Conservation (phyloP, 495 filamentous ascomycete species). For the Trichoderma asperelloides region DNA sequence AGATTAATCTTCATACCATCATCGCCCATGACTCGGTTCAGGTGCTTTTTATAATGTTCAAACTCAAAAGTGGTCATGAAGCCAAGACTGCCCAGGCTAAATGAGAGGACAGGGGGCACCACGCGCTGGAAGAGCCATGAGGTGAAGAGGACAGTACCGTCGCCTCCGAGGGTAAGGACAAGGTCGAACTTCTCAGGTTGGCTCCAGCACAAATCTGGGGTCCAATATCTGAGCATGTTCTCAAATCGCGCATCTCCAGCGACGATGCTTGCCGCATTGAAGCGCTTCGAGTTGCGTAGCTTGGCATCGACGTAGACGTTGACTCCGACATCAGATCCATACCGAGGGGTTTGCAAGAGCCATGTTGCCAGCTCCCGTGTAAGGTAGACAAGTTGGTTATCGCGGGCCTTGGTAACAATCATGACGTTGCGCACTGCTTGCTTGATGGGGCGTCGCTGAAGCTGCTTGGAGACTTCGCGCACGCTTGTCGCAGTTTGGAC, state of each 20-base stretch:
- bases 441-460: conserved; percentile 80
- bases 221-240: conserved; percentile 85
- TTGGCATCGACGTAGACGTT: conserved; percentile 94
- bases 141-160: conserved; percentile 86
- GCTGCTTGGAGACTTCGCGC: conserved; percentile 86
- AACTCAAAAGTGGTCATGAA: conserved; percentile 95
- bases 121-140: conserved; percentile 92
- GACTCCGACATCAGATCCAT: conserved; percentile 67
- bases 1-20: conserved; percentile 90
- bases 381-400: conserved; percentile 76
- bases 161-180: conserved; percentile 83
- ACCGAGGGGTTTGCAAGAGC: conserved; percentile 75
- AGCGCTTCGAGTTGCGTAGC: conserved; percentile 75
- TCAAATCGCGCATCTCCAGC: conserved; percentile 62
- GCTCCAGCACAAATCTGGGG: conserved; percentile 84
- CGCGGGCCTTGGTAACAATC: conserved; percentile 93
- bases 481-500: conserved; percentile 93
- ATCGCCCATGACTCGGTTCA: conserved; percentile 81
- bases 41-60: conserved; percentile 64
- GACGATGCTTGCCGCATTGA: conserved; percentile 65
- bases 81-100: conserved; percentile 79
- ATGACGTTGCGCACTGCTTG: conserved; percentile 83
- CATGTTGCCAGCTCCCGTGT: conserved; percentile 81
- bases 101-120: conserved; percentile 82
- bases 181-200: conserved; percentile 86